A percentile compares a stretch with the other conserved stretches of the same genome.
These are phyloP conservation scores for Calocera viscosa DNA, from an alignment of 768 basidiomycete species.

Conservation along the genomic window DNA sequence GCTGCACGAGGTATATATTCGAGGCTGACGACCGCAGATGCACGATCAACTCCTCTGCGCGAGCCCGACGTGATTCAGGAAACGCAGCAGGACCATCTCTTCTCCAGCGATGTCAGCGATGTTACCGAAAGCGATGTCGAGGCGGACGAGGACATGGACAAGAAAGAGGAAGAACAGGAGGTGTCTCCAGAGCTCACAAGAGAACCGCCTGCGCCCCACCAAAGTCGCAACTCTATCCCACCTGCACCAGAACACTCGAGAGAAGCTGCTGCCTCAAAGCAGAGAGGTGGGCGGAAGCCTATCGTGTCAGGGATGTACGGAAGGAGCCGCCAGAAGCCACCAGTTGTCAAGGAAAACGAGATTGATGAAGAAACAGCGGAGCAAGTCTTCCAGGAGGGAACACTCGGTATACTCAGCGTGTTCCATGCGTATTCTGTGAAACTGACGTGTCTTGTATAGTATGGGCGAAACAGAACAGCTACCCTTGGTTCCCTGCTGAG, in stretches of 20 bases:
- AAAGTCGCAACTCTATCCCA: background rate
- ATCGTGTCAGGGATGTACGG: background rate
- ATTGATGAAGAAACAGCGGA: background rate
- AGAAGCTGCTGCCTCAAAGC: background rate
- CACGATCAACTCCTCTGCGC: background rate
- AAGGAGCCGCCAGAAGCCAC: background rate
- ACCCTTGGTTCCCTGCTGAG: background rate
- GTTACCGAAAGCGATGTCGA: conserved; percentile 20
- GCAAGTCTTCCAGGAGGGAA: background rate
- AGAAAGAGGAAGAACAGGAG: background rate
- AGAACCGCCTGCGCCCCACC: background rate
- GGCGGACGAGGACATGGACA: background rate
- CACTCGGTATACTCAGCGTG: background rate
- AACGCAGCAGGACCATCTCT: background rate
- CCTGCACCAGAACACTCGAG: background rate
- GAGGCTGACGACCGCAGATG: background rate
- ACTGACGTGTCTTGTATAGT: background rate
- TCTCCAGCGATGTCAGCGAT: conserved; percentile 18
- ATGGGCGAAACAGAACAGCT: background rate
- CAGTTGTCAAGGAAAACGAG: background rate
- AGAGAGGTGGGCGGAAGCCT: background rate
- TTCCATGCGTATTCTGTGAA: background rate
- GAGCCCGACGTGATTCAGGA: background rate
- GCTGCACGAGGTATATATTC: background rate
- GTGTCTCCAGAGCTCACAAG: background rate